Base-by-base conservation (phyloP, 345 rosid genomes). In the Mercurialis annua region DNA sequence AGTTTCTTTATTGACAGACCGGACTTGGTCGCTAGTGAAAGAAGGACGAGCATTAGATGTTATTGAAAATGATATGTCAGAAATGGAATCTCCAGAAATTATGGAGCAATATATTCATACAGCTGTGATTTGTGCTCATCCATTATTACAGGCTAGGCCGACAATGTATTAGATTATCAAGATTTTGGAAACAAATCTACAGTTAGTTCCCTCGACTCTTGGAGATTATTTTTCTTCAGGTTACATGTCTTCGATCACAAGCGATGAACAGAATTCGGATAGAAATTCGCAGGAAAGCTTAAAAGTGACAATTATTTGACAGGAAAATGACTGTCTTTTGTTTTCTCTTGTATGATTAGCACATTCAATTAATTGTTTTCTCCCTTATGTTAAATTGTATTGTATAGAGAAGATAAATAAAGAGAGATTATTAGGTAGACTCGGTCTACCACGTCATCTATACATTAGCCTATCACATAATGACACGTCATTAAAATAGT, bases 101-200 rank as follows among this genome's bases (percentile, higher is more conserved):
- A 73, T 83, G 79, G 82, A 80, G 59, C 76, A 54, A 12, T 76
- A 65, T 63, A 77, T 83, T 49, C 67, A 75, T 26, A 26, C 74
- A 24, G 84, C 79, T 5, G 73, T 66, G 10, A 59, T 73, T 30
- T 78, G 79, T 63, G 73, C 73, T 48, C 86, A 76, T 73, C 82
- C 84, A 3, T 6, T 70, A 18, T 27, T 77, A 8, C 62, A 65
- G 1, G 78, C 73, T 6, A 80, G 84, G 70, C 84, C 82, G 56
- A 68, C 77, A 58, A 80, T 76, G 79, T 80, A 80, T 55, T 79
- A 77, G 64, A 61, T 78, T 34, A 72, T 78, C 33, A 78, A 73
- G 12, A 76, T 71, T 0, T 20, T 83, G 68, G 81, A 83, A 57
- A 49, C 68, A 1, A 57, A 73, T 34, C 15, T 65, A 29, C 62